Evolutionary conservation across 768 basidiomycete species (phyloP).

Genomic region (Gloeopeniophorella convolvens): DNA sequence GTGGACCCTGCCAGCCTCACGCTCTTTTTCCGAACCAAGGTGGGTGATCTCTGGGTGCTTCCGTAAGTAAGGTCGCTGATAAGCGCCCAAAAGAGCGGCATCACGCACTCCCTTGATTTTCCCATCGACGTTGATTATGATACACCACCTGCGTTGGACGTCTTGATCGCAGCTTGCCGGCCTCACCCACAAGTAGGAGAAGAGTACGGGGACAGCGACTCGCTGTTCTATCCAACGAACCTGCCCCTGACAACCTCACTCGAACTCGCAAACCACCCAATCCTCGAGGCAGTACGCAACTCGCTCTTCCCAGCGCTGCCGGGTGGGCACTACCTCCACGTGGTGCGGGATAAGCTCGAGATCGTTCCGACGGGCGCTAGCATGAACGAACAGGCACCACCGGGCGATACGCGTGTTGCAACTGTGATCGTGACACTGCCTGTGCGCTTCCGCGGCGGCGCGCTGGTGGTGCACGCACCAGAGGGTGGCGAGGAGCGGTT

Average conservation of each 20-base stretch:
- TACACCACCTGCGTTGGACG: conserved; percentile 71
- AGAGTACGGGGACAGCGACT: conserved; percentile 49
- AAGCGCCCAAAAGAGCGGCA: conserved; percentile 48
- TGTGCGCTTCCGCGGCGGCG: conserved; percentile 66
- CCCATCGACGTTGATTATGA: conserved; percentile 72
- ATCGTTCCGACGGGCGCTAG: conserved; percentile 55
- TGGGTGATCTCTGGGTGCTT: conserved; percentile 26
- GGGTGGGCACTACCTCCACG: conserved; percentile 61
- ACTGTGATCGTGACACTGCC: conserved; percentile 71
- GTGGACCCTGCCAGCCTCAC: conserved; percentile 61
- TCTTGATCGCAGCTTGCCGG: conserved; percentile 67
- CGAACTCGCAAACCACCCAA: conserved; percentile 75
- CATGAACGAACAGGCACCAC: conserved; percentile 48
- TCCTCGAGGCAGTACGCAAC: conserved; percentile 68
- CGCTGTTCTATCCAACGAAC: conserved; percentile 64
- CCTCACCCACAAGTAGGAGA: conserved; percentile 51
- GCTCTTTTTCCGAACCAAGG: conserved; percentile 78
- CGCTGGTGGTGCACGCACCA: conserved; percentile 48
- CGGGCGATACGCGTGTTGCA: conserved; percentile 63
- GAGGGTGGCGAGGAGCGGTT: conserved; percentile 58
- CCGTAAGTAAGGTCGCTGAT: background rate
- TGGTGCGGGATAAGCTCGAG: conserved; percentile 63
- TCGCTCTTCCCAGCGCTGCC: conserved; percentile 69
- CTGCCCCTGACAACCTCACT: conserved; percentile 70
- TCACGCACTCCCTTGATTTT: conserved; percentile 76